Percentiles rank a stretch among this genome's conserved stretches.
Conservation (phyloP, 495 filamentous ascomycete species). For the Penicillium simplicissimum region DNA sequence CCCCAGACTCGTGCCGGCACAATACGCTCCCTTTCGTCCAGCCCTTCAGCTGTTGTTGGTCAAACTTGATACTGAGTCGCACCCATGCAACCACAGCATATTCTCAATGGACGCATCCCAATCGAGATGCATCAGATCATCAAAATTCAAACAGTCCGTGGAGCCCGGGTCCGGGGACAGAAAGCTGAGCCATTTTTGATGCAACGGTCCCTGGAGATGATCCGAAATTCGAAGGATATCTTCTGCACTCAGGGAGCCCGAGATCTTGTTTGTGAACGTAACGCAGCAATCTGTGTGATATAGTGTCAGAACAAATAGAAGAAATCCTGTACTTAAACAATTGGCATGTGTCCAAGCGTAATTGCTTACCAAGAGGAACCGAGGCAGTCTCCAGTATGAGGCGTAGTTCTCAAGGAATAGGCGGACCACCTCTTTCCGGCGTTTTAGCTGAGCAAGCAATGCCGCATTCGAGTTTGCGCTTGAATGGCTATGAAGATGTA, state of each 20-base stretch:
- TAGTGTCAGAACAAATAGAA: not conserved
- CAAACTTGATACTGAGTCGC: not conserved
- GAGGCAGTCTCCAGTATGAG: constrained; percentile 3
- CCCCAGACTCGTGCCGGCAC: too few relatives aligned
- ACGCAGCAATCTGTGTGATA: not conserved
- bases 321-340: not conserved
- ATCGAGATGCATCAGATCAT: not conserved
- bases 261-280: not conserved
- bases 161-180: not conserved
- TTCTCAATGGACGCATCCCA: not conserved
- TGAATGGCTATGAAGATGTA: not conserved
- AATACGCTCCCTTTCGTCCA: not conserved
- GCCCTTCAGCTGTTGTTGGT: not conserved
- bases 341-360: not conserved
- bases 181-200: not conserved
- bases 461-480: constrained; percentile 4
- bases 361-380: constrained; percentile 2
- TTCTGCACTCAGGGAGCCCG: not conserved
- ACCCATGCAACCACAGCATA: not conserved
- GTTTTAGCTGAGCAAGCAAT: constrained; percentile 2
- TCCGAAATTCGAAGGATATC: not conserved
- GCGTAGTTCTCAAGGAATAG: constrained; percentile 2
- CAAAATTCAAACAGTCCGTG: not conserved
- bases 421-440: constrained; percentile 3
- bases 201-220: not conserved